These are phyloP conservation scores for Fragaria iinumae DNA, from an alignment of 306 rosid genomes.

Conservation along the genomic window DNA sequence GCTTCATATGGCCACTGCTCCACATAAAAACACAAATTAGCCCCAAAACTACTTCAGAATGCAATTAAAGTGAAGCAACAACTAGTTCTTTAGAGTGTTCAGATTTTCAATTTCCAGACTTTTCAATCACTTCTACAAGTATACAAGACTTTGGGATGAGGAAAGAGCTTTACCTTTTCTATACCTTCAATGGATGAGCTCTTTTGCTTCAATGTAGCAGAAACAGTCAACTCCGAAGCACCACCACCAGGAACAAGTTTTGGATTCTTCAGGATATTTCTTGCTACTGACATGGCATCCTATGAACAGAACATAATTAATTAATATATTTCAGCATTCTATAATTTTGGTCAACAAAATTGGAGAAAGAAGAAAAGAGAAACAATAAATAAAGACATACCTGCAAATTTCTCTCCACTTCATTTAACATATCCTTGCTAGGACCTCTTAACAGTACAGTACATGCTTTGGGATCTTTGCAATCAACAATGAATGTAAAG, in stretches of 20 bases:
- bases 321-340: slow-evolving; percentile 18
- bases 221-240: slow-evolving; percentile 91
- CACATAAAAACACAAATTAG: slow-evolving; percentile 17
- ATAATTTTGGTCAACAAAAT: not conserved
- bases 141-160: not conserved
- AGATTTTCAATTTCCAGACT: not conserved
- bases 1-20: slow-evolving; percentile 99
- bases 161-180: slow-evolving; percentile 60
- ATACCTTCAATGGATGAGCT: slow-evolving; percentile 94
- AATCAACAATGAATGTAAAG: slow-evolving; percentile 75
- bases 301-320: slow-evolving; percentile 20
- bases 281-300: slow-evolving; percentile 96
- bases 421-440: slow-evolving; percentile 86
- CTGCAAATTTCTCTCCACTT: slow-evolving; percentile 93
- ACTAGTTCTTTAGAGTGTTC: not conserved
- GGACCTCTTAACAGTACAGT: slow-evolving; percentile 84
- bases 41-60: not conserved
- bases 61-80: not conserved
- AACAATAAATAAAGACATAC: slow-evolving; percentile 26
- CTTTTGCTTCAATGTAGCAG: slow-evolving; percentile 90
- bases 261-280: slow-evolving; percentile 84
- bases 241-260: slow-evolving; percentile 98
- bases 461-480: slow-evolving; percentile 93
- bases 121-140: not conserved
- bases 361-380: not conserved